Evolutionary conservation across 2,329 filamentous ascomycete genomes (phyloP).

Genomic region (Sarocladiaceae sp.): DNA sequence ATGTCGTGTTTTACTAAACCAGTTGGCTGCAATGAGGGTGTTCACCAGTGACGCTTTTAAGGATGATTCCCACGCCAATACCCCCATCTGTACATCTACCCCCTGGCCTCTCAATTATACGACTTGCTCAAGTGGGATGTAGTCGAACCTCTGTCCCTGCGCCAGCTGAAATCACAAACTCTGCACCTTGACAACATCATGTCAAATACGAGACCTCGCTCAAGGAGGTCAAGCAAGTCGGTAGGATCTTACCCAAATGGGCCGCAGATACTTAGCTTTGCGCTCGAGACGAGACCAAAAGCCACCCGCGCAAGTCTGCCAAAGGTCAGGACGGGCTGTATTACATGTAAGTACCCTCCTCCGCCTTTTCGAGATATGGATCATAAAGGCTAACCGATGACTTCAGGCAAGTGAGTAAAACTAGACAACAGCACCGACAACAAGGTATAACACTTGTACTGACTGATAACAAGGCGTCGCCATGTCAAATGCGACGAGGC

Average conservation of each 20-base stretch:
- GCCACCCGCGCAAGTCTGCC: constrained; percentile 21
- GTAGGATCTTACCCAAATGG: not conserved
- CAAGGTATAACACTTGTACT: not conserved
- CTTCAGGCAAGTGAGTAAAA: constrained; percentile 21
- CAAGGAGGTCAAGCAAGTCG: constrained; percentile 4
- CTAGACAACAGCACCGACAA: not conserved
- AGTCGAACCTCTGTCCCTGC: not conserved
- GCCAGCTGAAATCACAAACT: not conserved
- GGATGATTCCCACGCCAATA: constrained; percentile 1
- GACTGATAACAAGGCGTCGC: constrained; percentile 19
- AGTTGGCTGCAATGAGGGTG: no score
- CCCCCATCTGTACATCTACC: constrained; percentile 5
- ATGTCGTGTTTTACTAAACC: no score
- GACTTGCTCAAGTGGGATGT: constrained; percentile 3
- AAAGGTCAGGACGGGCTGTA: constrained; percentile 22
- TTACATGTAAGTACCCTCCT: constrained; percentile 19
- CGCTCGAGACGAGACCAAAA: constrained; percentile 22
- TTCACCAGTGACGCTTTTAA: no score
- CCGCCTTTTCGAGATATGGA: not conserved
- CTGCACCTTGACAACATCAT: not conserved
- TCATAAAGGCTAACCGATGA: not conserved
- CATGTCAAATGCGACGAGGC: constrained; percentile 28
- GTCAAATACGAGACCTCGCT: not conserved
- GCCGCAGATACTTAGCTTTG: constrained; percentile 15
- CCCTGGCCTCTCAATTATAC: not conserved